Evolutionary conservation across 1,284 basidiomycete species (phyloP).

Genomic region (Boletus sp.): DNA sequence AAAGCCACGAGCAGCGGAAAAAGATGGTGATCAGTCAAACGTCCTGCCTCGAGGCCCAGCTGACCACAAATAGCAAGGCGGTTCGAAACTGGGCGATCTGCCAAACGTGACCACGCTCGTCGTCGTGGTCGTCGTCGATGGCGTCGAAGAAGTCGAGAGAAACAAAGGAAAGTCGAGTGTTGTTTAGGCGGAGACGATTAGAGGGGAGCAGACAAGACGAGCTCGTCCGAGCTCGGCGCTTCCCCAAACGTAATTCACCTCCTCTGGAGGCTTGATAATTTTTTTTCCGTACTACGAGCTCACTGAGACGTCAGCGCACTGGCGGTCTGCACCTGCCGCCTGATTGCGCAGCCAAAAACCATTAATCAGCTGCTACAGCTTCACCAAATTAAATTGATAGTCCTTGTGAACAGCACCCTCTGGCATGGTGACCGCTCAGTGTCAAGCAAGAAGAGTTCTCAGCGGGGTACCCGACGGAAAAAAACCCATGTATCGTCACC

Average conservation of each 20-base stretch:
- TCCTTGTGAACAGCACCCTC: conserved; percentile 2
- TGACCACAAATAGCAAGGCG: conserved; percentile 31
- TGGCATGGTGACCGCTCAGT: too few species aligned
- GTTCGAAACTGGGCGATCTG: conserved; percentile 23
- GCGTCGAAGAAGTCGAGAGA: conserved; percentile 3
- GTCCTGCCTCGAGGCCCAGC: conserved; percentile 31
- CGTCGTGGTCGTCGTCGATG: conserved; percentile 14
- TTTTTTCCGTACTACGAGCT: conserved; percentile 1
- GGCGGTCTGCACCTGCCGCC: conserved; percentile 4
- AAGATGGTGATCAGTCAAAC: conserved; percentile 32
- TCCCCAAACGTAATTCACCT: conserved; percentile 22
- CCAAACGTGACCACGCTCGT: conserved; percentile 4
- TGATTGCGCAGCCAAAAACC: conserved; percentile 14
- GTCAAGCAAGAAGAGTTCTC: conserved; percentile 13
- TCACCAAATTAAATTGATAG: conserved; percentile 21
- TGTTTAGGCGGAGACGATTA: conserved; percentile 35
- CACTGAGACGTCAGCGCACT: conserved; percentile 16
- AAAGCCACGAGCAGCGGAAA: conserved; percentile 41
- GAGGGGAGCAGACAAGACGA: neutral
- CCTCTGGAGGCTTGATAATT: too few species aligned
- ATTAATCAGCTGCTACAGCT: neutral
- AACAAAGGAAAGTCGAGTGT: conserved; percentile 25
- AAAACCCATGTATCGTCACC: neutral
- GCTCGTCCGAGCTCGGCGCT: neutral
- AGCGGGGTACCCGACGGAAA: conserved; percentile 18